Evolutionary conservation across 2,329 filamentous ascomycete species (phyloP).

Genomic region (Chaetomium globosum): DNA sequence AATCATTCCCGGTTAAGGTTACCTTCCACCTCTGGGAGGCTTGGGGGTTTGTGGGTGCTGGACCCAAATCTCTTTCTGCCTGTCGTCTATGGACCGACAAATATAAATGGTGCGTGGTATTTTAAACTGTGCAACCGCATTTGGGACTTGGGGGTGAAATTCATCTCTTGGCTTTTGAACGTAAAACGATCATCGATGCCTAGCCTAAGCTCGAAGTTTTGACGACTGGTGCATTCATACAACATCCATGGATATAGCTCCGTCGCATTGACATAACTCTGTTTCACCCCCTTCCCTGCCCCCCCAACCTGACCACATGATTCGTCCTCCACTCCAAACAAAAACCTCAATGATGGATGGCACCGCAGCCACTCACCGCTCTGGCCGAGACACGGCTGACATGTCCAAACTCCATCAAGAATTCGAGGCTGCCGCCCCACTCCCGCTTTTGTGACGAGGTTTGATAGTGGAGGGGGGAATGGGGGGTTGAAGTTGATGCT

Average conservation of each 20-base stretch:
- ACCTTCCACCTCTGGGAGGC: neutral
- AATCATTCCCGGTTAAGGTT: neutral
- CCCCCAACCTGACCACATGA: neutral
- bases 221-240: neutral
- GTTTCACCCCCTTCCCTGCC: slow-evolving; percentile 1
- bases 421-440: neutral
- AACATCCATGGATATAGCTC: slow-evolving; percentile 7
- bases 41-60: neutral
- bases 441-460: neutral
- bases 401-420: neutral
- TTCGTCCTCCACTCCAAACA: neutral
- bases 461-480: neutral
- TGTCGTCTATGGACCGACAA: neutral
- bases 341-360: neutral
- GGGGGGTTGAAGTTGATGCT: neutral
- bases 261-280: neutral
- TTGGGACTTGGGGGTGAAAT: neutral
- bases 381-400: neutral
- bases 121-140: too few species aligned
- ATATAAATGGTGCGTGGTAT: neutral
- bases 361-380: slow-evolving; percentile 5
- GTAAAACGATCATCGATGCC: neutral
- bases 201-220: neutral
- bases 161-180: neutral
- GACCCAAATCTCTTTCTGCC: neutral